Percentiles rank a stretch among this genome's conserved stretches.
These are phyloP conservation scores for Saccharomyces paradoxus DNA, from an alignment of 805 yeast species.

Conservation along the genomic window DNA sequence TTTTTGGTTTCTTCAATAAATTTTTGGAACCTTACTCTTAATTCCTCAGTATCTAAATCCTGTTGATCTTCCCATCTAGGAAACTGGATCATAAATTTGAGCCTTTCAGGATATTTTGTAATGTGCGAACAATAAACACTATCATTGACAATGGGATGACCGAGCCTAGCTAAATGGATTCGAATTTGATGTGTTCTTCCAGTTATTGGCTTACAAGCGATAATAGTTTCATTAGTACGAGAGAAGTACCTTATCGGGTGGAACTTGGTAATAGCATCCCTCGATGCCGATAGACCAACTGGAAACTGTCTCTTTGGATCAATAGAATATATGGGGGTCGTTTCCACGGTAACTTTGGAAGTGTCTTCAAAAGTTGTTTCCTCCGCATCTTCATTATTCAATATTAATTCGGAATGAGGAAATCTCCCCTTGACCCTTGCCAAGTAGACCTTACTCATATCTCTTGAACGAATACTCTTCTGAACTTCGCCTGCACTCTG, in stretches of 20 bases:
- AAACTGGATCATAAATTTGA: conserved; percentile 16
- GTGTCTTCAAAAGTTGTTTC: conserved; percentile 17
- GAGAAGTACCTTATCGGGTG: conserved; percentile 54
- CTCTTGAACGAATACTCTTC: conserved; percentile 46
- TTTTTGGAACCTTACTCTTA: conserved; percentile 9
- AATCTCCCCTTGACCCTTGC: conserved; percentile 84
- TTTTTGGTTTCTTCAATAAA: conserved; percentile 20
- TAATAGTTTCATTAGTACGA: conserved; percentile 41
- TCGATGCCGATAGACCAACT: conserved; percentile 36
- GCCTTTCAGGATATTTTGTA: conserved; percentile 18
- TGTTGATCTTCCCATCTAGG: conserved; percentile 14
- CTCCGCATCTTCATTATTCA: conserved; percentile 17
- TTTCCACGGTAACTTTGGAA: conserved; percentile 7
- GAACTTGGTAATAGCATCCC: conserved; percentile 66
- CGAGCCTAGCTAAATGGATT: conserved; percentile 80
- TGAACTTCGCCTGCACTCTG: conserved; percentile 59
- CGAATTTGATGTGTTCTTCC: conserved; percentile 95
- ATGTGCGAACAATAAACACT: conserved; percentile 45
- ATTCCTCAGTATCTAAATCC: background rate
- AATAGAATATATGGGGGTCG: conserved; percentile 52
- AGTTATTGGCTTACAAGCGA: conserved; percentile 77
- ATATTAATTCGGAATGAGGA: conserved; percentile 34
- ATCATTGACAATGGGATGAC: conserved; percentile 83
- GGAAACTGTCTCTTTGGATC: conserved; percentile 63
- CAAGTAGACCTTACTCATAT: conserved; percentile 66